phyloP scores from a whole-genome alignment of 2,329 filamentous ascomycete genomes.

The Hansfordia pulvinata region DNA sequence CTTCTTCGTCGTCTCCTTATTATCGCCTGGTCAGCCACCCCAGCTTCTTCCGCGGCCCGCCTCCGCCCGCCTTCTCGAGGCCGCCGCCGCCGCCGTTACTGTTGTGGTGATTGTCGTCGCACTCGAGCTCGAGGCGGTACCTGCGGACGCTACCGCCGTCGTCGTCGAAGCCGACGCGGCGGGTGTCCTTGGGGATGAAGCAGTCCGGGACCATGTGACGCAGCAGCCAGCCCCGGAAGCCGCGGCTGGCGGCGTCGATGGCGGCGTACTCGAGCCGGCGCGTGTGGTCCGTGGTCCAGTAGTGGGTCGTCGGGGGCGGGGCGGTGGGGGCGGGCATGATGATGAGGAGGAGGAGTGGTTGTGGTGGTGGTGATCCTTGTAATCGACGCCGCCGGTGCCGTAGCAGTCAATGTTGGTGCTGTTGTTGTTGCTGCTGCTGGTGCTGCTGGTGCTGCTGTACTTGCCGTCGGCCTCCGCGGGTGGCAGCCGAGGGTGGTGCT shows the following conservation, averaged over 20 bases:
- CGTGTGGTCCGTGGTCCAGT: conserved; percentile 53
- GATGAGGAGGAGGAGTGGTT: no score
- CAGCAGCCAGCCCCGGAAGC: conserved; percentile 46
- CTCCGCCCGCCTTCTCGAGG: conserved; percentile 8
- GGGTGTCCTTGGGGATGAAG: conserved; percentile 35
- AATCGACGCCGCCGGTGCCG: no score
- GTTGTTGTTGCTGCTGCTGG: no score
- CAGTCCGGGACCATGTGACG: conserved; percentile 46
- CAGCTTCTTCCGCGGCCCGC: conserved; percentile 12
- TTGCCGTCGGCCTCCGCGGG: conserved; percentile 6
- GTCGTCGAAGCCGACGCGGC: conserved; percentile 43
- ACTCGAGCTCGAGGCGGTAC: conserved; percentile 45
- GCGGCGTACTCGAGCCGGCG: conserved; percentile 51
- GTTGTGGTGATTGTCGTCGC: no score
- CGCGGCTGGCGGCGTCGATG: conserved; percentile 47
- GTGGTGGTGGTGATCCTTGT: no score
- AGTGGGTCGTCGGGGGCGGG: conserved; percentile 47
- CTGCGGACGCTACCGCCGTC: conserved; percentile 49
- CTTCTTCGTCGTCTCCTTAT: conserved; percentile 2
- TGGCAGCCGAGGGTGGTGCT: conserved; percentile 5
- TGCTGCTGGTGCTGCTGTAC: no score
- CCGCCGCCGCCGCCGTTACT: no score
- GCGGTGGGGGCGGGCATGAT: conserved; percentile 21
- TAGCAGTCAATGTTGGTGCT: no score
- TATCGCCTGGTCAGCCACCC: conserved; percentile 15